Evolutionary conservation across 768 basidiomycete species (phyloP).

Genomic region (Peribolospora baueri): DNA sequence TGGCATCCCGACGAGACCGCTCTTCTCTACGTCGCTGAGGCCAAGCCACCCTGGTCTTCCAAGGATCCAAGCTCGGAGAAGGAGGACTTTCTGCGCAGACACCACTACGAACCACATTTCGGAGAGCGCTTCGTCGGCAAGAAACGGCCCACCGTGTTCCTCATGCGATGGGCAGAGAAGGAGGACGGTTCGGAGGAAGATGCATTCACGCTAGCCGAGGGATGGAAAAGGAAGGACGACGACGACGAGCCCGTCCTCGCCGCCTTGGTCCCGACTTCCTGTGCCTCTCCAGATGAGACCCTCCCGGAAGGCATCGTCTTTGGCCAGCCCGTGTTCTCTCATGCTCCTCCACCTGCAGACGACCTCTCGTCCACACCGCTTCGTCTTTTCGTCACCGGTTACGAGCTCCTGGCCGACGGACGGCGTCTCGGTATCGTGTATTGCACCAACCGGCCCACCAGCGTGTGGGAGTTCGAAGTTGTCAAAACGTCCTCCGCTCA

Average conservation of each 20-base stretch:
- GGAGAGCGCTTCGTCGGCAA: slow-evolving; percentile 38
- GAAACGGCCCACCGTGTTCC: slow-evolving; percentile 30
- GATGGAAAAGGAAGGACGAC: too few relatives aligned
- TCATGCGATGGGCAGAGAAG: slow-evolving; percentile 28
- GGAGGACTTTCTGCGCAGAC: slow-evolving; percentile 23
- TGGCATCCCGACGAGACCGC: not conserved
- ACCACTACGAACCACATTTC: slow-evolving; percentile 31
- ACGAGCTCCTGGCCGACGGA: slow-evolving; percentile 34
- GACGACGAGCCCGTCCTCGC: slow-evolving; percentile 6
- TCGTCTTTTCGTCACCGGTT: slow-evolving; percentile 34
- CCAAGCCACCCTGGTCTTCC: not conserved
- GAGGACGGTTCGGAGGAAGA: not conserved
- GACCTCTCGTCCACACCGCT: not conserved
- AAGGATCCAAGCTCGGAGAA: not conserved
- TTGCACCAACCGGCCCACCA: slow-evolving; percentile 36
- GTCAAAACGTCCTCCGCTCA: not conserved
- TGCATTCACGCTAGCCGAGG: slow-evolving; percentile 1
- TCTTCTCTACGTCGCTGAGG: slow-evolving; percentile 6
- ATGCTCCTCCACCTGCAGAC: slow-evolving; percentile 11
- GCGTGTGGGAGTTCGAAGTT: slow-evolving; percentile 31
- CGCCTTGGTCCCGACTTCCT: not conserved
- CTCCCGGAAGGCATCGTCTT: slow-evolving; percentile 18
- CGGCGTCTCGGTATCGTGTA: slow-evolving; percentile 34
- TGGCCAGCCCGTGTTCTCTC: slow-evolving; percentile 34
- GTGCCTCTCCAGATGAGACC: slow-evolving; percentile 2